A percentile compares a stretch with the other conserved stretches of the same genome.
phyloP scores from a whole-genome alignment of 2,329 filamentous ascomycete species.

The Diaporthe australafricana region DNA sequence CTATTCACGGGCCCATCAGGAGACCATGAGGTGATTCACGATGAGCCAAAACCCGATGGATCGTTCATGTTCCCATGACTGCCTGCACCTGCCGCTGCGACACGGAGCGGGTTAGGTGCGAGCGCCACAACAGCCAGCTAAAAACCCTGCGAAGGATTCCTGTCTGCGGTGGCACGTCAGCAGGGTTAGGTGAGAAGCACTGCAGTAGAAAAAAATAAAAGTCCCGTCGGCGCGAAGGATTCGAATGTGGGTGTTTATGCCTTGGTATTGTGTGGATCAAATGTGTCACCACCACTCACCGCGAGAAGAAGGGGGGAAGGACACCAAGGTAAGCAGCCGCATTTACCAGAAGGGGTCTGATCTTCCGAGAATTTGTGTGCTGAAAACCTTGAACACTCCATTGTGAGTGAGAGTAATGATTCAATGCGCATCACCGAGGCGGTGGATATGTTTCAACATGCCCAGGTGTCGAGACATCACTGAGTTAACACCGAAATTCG shows the following conservation, averaged over 20 bases:
- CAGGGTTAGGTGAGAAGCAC: conserved; percentile 14
- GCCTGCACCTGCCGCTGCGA: not conserved
- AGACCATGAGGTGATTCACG: not conserved
- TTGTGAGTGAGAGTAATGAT: too few relatives aligned
- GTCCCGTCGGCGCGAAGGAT: conserved; percentile 18
- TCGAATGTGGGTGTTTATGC: not conserved
- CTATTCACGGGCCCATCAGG: not conserved
- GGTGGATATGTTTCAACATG: too few relatives aligned
- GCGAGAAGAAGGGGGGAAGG: not conserved
- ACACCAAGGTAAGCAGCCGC: conserved; percentile 4
- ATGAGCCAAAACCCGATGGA: not conserved
- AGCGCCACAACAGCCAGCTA: not conserved
- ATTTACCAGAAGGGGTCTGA: not conserved
- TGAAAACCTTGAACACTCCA: too few relatives aligned
- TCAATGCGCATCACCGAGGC: too few relatives aligned
- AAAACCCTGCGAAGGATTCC: conserved; percentile 12
- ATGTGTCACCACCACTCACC: not conserved
- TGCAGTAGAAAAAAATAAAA: not conserved
- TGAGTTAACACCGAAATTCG: too few relatives aligned
- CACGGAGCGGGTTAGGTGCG: not conserved
- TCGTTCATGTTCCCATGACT: not conserved
- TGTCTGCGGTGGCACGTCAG: not conserved
- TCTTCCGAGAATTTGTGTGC: not conserved
- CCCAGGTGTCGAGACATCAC: too few relatives aligned
- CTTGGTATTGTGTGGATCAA: not conserved